Evolutionary conservation across 2,329 filamentous ascomycete species (phyloP).

Genomic region (Colletotrichum sp.): DNA sequence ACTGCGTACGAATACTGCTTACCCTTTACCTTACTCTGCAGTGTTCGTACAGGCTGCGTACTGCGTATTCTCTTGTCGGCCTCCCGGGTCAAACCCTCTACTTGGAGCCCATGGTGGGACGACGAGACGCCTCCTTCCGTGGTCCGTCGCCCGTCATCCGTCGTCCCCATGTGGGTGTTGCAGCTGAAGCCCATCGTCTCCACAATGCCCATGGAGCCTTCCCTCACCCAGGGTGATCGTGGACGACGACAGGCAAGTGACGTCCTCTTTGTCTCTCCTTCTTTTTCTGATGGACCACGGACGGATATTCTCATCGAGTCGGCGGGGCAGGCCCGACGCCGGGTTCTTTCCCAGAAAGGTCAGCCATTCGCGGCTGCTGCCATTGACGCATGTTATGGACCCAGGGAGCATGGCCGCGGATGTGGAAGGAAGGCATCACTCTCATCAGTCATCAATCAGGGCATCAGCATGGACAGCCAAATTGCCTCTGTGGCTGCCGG

Average conservation of each 20-base stretch:
- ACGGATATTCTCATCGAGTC: not conserved
- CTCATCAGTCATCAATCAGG: not conserved
- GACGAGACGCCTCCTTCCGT: slow-evolving; percentile 12
- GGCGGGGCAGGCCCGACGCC: not conserved
- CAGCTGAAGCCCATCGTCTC: not conserved
- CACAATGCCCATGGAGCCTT: not conserved
- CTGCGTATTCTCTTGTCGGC: not conserved
- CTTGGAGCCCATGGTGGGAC: slow-evolving; percentile 6
- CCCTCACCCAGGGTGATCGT: not conserved
- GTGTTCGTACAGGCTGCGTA: not conserved
- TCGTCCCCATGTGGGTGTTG: not conserved
- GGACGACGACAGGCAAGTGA: not conserved
- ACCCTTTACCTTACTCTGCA: not conserved
- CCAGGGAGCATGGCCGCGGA: not conserved
- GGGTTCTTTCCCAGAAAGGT: not conserved
- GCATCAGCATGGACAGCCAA: not conserved
- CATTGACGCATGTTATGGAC: not conserved
- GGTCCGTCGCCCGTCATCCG: not conserved
- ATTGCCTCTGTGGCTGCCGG: not conserved
- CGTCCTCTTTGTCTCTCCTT: not conserved
- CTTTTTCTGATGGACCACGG: not conserved
- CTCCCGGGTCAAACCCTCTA: not conserved
- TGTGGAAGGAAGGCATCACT: not conserved
- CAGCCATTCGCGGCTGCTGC: not conserved
- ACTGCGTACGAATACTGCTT: not conserved